Percentiles rank a stretch among this genome's conserved stretches.
Evolutionary conservation across 441 rosid genomes (phyloP).

Genomic region (Populus hybrid): DNA sequence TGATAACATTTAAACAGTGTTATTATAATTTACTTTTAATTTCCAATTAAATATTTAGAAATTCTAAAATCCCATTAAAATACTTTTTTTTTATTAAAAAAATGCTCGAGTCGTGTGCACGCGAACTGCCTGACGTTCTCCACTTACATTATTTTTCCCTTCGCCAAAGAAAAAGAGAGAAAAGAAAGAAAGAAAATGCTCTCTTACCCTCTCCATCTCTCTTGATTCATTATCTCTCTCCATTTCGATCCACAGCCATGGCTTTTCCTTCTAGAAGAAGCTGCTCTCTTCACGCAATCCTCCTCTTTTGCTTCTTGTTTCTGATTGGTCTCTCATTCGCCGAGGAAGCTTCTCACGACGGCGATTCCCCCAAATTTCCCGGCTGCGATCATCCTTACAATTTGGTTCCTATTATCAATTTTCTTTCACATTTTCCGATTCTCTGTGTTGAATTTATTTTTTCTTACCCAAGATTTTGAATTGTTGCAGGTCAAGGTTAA

Average conservation of each 20-base stretch:
- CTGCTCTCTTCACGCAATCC: neutral
- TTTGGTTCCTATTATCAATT: neutral
- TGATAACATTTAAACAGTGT: neutral
- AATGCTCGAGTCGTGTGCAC: neutral
- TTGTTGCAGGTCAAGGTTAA: conserved; percentile 66
- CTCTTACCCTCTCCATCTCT: neutral
- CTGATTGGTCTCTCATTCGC: conserved; percentile 8
- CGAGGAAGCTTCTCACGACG: conserved; percentile 16
- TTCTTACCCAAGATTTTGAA: neutral
- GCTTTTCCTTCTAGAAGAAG: neutral
- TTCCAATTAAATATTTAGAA: neutral
- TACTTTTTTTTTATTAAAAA: too few relatives aligned
- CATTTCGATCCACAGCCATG: neutral
- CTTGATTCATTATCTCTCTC: neutral
- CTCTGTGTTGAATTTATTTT: neutral
- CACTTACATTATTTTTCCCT: neutral
- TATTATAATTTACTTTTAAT: neutral
- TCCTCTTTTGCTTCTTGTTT: conserved; percentile 6
- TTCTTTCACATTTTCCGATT: too few relatives aligned
- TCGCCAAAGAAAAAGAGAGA: neutral
- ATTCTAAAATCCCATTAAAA: neutral
- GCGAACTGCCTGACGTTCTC: neutral
- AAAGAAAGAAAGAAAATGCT: neutral
- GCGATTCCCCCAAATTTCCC: conserved; percentile 16
- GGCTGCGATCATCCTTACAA: conserved; percentile 22